Evolutionary conservation across 2,329 filamentous ascomycete species (phyloP), one percentile per base, ranked within the genome.

Genomic region (Ceratocystis lukuohia): DNA sequence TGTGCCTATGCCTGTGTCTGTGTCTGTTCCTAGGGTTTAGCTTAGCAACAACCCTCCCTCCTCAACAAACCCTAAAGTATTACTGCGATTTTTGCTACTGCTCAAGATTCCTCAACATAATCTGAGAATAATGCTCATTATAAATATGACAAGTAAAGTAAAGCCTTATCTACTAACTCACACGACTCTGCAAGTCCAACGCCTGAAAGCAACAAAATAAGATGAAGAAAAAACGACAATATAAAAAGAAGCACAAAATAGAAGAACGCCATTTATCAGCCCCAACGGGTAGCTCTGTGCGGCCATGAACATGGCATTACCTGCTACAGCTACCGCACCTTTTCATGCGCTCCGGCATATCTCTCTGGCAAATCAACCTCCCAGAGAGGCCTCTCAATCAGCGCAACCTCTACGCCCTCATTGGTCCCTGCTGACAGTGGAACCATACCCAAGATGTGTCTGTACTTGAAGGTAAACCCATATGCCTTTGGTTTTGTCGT

Each of bases 391-490:
- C 92, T 80, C 79, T 97, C 93, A 15, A 97, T 85, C 64, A 97
- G 79, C 1, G 91, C 92, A 61, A 96, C 88, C 76, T 99, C 94
- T 3, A 88, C 75, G 71, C 75, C 68, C 70, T 74, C 73, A 30
- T 76, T 74, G 22, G 70, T 71, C 65, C 72, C 73, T 37, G 71
- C 71, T 20, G 70, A 71, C 69, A 81, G 75, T 56, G 79, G 78
- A 45, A 84, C 80, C 46, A 86, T 77, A 65, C 92, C 94, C 69
- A 99, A 79, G 71, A 99, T 91, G n/a, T 92, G 89, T 67, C 92
- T 83, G 76, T 97, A 99, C 76, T 96, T 95, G 80, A 88, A 91
- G 4, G 92, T 96, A 73, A 87, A 84, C 90, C 91, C 97, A 77
- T 78, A 82, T 69, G 75, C 77, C 69, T 70, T 72, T 25, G 71